Evolutionary conservation across 352 stramenopile species (phyloP).

Genomic region (Blastocystis sp.): DNA sequence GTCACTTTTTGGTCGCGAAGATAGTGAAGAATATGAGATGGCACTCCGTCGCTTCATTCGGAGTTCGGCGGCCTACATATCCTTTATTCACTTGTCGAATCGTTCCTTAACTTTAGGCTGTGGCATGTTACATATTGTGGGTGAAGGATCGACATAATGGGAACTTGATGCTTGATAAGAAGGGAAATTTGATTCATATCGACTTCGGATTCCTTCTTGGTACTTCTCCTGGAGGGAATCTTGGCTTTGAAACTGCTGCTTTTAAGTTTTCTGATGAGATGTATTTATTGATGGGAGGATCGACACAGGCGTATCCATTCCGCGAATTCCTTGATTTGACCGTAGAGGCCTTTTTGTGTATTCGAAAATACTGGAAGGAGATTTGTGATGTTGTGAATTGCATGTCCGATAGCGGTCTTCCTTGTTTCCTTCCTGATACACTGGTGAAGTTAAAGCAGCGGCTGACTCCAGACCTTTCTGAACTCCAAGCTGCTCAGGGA

Average conservation of each 20-base stretch:
- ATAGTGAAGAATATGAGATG: conserved; percentile 73
- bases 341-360: conserved; percentile 67
- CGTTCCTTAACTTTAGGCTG: conserved; percentile 27
- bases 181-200: conserved; percentile 88
- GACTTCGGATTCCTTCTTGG: conserved; percentile 93
- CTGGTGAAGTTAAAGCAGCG: conserved; percentile 67
- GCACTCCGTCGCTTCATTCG: conserved; percentile 80
- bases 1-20: conserved; percentile 36
- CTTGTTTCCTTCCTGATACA: conserved; percentile 69
- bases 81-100: not conserved
- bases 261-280: conserved; percentile 94
- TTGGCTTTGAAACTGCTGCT: conserved; percentile 85
- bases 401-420: conserved; percentile 70
- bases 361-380: conserved; percentile 50
- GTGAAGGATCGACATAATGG: conserved; percentile 93
- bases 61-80: conserved; percentile 72
- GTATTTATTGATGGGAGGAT: conserved; percentile 77
- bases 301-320: conserved; percentile 38
- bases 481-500: conserved; percentile 62
- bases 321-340: conserved; percentile 68
- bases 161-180: conserved; percentile 87
- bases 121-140: conserved; percentile 82
- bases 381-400: conserved; percentile 62
- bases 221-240: conserved; percentile 86
- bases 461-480: conserved; percentile 26